Evolutionary conservation across 495 filamentous ascomycete species (phyloP), one percentile per base, ranked within the genome.

Genomic region (Cairneyella variabilis): DNA sequence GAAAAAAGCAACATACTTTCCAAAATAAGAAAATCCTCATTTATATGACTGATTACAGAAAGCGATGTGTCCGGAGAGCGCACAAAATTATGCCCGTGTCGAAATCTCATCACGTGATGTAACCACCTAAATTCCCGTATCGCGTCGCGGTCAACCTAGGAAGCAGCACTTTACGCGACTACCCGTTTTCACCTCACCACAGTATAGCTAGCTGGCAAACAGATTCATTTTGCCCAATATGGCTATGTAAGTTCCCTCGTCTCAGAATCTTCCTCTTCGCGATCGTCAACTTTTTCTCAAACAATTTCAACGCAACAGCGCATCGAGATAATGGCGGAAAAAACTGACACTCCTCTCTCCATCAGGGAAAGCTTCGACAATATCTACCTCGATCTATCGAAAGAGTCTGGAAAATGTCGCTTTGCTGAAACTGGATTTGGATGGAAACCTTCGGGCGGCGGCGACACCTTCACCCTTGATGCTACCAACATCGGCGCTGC

Each of bases 371-470:
- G 82, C 66, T 99, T 99, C 65, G 91, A 97, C 63, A 89, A 88
- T 65, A 96, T 97, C 72, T 88, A 93, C 69, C 80, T 99, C 53
- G 91, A 99, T 68, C 76, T 99, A 23, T 96, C 91, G 42, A 90
- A 88, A 65, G 84, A 90, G 62, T 76, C 82, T 12, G 95, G 95
- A 55, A 92, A 89, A 76, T 96, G 90, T 74, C 84, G 92, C 62
- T 88, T 99, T 59, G 91, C 90, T 37, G 92, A 96, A 56, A 89
- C 80, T 47, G 95, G 95, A 41, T 75, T 96, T 57, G 95, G 91
- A 41, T 99, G 95, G 95, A 93, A 91, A 67, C 90, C 92, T 14
- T 79, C 84, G 2, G 82, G 79, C 17, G 89, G 88, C 59, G 89
- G 90, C 62, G 91, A 97, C 37, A 90, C 90, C 51, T 97, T 95